Evolutionary conservation across 1,284 basidiomycete genomes (phyloP).

Genomic region (Microstroma glucosiphilum): DNA sequence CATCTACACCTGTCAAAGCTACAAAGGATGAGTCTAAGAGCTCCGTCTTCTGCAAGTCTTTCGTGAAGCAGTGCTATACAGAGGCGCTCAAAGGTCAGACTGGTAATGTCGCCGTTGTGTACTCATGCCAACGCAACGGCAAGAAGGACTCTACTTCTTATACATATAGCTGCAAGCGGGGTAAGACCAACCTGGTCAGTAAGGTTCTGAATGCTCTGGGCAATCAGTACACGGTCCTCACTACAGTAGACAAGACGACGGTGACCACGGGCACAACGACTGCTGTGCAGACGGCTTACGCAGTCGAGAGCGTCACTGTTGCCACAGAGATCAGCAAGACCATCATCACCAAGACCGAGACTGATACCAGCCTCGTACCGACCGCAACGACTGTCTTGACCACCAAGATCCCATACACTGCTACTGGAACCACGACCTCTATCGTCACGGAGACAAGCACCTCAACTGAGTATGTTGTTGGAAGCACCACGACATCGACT

Average conservation of each 20-base stretch:
- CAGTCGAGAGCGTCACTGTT: neutral
- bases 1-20: too few relatives aligned
- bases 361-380: neutral
- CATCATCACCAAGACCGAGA: neutral
- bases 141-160: constrained; percentile 8
- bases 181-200: neutral
- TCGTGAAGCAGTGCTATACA: constrained; percentile 2
- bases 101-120: constrained; percentile 12
- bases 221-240: constrained; percentile 8
- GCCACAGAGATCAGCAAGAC: neutral
- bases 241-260: neutral
- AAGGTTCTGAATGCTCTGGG: constrained; percentile 5
- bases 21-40: too few relatives aligned
- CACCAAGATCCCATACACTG: constrained; percentile 2
- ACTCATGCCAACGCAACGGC: constrained; percentile 9
- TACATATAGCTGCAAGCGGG: constrained; percentile 6
- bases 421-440: neutral
- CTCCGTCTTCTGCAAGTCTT: constrained; percentile 13
- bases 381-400: constrained; percentile 2
- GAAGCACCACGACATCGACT: constrained; percentile 1
- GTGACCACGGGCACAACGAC: constrained; percentile 9
- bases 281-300: neutral
- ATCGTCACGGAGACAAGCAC: neutral
- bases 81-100: constrained; percentile 19
- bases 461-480: neutral